phyloP scores from a whole-genome alignment of 1,284 basidiomycete genomes.

The Agaricales sp. region DNA sequence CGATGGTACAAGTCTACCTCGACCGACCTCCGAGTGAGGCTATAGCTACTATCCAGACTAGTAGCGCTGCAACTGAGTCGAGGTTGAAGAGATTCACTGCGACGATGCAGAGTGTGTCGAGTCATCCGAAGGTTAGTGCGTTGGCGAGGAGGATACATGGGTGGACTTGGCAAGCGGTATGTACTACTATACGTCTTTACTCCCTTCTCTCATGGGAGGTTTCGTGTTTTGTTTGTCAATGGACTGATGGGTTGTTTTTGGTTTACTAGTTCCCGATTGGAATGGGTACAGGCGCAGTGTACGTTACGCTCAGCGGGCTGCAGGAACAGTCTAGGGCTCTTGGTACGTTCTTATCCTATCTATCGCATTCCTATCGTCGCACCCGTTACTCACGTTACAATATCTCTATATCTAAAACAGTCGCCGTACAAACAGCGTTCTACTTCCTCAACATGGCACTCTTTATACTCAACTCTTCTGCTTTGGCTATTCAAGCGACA shows the following conservation, averaged over 20 bases:
- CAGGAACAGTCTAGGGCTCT: constrained; percentile 23
- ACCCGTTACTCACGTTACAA: background rate
- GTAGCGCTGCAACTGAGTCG: no score
- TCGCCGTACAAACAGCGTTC: constrained; percentile 28
- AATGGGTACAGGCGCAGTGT: constrained; percentile 40
- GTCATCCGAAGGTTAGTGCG: constrained; percentile 15
- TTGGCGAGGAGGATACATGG: constrained; percentile 35
- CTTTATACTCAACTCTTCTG: constrained; percentile 31
- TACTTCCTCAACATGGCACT: constrained; percentile 35
- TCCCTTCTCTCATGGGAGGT: constrained; percentile 1
- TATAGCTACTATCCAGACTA: no score
- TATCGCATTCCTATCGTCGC: background rate
- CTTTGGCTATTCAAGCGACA: constrained; percentile 31
- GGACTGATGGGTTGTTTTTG: background rate
- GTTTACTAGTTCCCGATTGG: constrained; percentile 33
- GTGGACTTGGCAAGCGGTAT: constrained; percentile 39
- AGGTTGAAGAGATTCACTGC: no score
- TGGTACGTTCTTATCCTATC: constrained; percentile 11
- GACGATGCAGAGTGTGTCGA: no score
- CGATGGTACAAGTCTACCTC: no score
- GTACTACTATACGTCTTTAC: constrained; percentile 10
- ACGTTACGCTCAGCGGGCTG: constrained; percentile 32
- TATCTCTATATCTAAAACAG: background rate
- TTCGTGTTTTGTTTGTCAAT: background rate
- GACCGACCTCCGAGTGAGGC: no score